phyloP scores from a whole-genome alignment of 352 stramenopile species.

The Phytophthora hibernalis region DNA sequence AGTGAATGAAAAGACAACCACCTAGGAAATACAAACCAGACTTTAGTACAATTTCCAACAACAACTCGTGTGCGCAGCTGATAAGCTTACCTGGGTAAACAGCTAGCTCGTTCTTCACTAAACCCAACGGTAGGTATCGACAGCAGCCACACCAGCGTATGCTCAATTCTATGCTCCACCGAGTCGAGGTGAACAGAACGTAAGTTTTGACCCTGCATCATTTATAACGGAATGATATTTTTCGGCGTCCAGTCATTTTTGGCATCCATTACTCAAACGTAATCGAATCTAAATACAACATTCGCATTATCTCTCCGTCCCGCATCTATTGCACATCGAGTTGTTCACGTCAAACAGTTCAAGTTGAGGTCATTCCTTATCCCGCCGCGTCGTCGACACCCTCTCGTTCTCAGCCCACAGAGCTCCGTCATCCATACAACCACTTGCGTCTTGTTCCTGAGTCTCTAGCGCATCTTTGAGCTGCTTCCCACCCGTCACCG shows the following conservation, averaged over 20 bases:
- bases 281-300: neutral
- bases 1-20: too few relatives aligned
- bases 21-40: too few relatives aligned
- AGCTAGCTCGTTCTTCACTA: too few relatives aligned
- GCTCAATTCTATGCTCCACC: too few relatives aligned
- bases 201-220: neutral
- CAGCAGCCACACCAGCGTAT: too few relatives aligned
- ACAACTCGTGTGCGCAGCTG: too few relatives aligned
- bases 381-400: conserved; percentile 1
- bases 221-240: neutral
- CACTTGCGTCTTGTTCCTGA: neutral
- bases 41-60: too few relatives aligned
- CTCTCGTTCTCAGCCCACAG: neutral
- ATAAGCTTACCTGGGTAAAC: too few relatives aligned
- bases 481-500: neutral
- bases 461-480: neutral
- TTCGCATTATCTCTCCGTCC: neutral
- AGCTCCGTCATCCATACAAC: neutral
- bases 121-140: too few relatives aligned
- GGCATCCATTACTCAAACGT: neutral
- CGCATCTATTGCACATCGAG: neutral
- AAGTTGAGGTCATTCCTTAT: conserved; percentile 34
- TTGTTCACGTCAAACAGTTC: conserved; percentile 34
- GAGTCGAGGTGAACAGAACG: too few relatives aligned
- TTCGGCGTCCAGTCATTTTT: neutral